Percentiles rank a stretch among this genome's conserved stretches.
phyloP scores from a whole-genome alignment of 257 asterid species.

The Anisodus tanguticus region DNA sequence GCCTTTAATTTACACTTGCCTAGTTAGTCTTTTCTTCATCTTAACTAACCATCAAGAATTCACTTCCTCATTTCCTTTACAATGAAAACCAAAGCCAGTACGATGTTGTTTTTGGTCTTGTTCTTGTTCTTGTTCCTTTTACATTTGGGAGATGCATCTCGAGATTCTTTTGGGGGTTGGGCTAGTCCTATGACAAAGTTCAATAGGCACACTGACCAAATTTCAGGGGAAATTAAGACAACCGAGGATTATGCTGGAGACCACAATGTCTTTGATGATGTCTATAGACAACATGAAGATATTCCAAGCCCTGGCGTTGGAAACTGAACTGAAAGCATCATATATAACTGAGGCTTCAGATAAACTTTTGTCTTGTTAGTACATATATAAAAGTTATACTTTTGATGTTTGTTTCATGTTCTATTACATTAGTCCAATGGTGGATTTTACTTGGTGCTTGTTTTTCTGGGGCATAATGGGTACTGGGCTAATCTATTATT shows the following conservation, averaged over 20 bases:
- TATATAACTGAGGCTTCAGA: neutral
- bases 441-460: neutral
- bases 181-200: neutral
- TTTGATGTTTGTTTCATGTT: neutral
- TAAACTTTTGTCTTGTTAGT: neutral
- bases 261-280: neutral
- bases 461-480: neutral
- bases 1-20: neutral
- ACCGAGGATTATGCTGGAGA: slow-evolving; percentile 11
- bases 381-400: slow-evolving; percentile 15
- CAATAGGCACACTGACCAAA: neutral
- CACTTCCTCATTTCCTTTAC: neutral
- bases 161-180: neutral
- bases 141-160: neutral
- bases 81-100: neutral
- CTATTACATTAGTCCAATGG: neutral
- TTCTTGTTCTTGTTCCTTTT: neutral
- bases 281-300: slow-evolving; percentile 26
- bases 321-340: neutral
- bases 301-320: slow-evolving; percentile 28
- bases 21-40: too few relatives aligned
- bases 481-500: neutral
- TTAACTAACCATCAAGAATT: neutral
- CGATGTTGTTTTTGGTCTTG: neutral
- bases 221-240: slow-evolving; percentile 2